phyloP scores from a whole-genome alignment of 768 basidiomycete species.

The Chiua virens region DNA sequence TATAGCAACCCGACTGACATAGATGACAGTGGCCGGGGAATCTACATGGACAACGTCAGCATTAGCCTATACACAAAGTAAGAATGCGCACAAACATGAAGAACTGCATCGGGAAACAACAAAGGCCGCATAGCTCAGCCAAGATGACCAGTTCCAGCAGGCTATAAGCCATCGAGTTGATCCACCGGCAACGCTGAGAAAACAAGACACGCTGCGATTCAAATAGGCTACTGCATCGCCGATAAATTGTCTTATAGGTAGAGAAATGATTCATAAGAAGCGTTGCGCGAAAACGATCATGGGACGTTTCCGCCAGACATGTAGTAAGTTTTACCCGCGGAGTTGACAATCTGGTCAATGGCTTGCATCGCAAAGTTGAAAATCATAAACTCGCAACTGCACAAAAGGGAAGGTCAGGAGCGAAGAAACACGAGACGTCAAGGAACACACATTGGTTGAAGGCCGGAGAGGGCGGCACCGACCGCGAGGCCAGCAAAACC shows the following conservation, averaged over 20 bases:
- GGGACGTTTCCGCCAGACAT: too few species aligned
- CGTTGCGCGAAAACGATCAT: conserved; percentile 94
- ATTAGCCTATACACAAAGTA: not conserved
- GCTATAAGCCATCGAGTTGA: conserved; percentile 96
- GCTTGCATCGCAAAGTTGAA: too few species aligned
- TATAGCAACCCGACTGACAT: conserved; percentile 52
- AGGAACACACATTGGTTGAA: too few species aligned
- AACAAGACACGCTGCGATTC: conserved; percentile 80
- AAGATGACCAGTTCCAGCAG: conserved; percentile 84
- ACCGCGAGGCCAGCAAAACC: too few species aligned
- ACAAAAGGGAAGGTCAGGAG: too few species aligned
- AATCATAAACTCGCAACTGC: too few species aligned
- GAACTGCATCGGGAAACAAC: conserved; percentile 97
- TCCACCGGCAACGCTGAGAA: conserved; percentile 94
- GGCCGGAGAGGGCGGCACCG: too few species aligned
- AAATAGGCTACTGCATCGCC: conserved; percentile 86
- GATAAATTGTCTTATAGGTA: conserved; percentile 87
- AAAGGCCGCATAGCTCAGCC: conserved; percentile 90
- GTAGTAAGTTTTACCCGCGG: too few species aligned
- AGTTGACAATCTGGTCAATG: too few species aligned
- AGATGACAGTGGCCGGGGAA: conserved; percentile 85
- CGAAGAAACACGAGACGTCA: too few species aligned
- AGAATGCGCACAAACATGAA: conserved; percentile 79
- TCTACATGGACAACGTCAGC: conserved; percentile 40
- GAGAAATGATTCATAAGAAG: conserved; percentile 95